A percentile compares a stretch with the other conserved stretches of the same genome.
These are phyloP conservation scores for Thermoascus crustaceus DNA, from an alignment of 2,329 filamentous ascomycete species.

Conservation along the genomic window DNA sequence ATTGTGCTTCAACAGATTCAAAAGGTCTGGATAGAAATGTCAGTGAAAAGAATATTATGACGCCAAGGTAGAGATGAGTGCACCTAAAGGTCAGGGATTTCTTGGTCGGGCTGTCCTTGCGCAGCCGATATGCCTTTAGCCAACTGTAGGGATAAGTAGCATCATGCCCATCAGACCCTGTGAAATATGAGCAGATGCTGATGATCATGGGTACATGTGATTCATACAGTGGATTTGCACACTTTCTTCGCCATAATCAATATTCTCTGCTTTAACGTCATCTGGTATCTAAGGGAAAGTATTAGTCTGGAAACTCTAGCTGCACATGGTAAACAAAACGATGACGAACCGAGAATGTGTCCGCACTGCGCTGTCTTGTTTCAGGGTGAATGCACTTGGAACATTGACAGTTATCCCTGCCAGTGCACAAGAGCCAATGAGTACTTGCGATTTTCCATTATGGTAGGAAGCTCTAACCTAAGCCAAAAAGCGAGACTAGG, in stretches of 20 bases:
- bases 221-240: constrained; percentile 46
- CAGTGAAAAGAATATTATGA: not conserved
- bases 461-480: not conserved
- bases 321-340: not conserved
- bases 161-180: constrained; percentile 62
- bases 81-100: constrained; percentile 14
- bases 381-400: constrained; percentile 57
- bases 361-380: constrained; percentile 60
- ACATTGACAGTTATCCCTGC: constrained; percentile 66
- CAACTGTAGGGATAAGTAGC: constrained; percentile 61
- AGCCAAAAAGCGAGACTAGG: constrained; percentile 3
- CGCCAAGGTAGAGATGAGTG: constrained; percentile 12
- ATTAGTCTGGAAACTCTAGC: constrained; percentile 8
- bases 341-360: constrained; percentile 55
- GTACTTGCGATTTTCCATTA: not conserved
- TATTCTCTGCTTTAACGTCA: constrained; percentile 31
- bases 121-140: constrained; percentile 42
- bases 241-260: constrained; percentile 27
- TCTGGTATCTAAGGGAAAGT: constrained; percentile 37
- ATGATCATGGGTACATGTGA: constrained; percentile 3
- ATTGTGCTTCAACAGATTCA: constrained; percentile 34
- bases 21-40: constrained; percentile 17
- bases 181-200: constrained; percentile 9
- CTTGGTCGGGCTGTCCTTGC: constrained; percentile 15
- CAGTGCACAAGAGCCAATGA: not conserved